These are phyloP conservation scores for Pleurotus tuoliensis DNA, from an alignment of 768 basidiomycete species.

Conservation along the genomic window DNA sequence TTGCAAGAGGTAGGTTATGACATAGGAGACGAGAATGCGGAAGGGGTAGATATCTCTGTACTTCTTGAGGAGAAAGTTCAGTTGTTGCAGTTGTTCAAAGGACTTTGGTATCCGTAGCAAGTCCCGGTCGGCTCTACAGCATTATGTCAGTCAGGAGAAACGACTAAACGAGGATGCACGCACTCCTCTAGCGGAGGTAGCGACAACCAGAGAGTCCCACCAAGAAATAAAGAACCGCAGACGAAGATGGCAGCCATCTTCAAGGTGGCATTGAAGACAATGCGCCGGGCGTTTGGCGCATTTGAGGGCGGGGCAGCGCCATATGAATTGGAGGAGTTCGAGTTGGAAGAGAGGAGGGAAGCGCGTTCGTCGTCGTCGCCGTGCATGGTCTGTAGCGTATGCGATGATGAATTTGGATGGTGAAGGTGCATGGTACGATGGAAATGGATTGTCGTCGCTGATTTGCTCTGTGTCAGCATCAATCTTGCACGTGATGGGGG, in stretches of 20 bases:
- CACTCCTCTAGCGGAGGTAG: slow-evolving; percentile 78
- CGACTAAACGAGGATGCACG: slow-evolving; percentile 24
- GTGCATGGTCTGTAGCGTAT: slow-evolving; percentile 63
- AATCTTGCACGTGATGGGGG: too few species aligned
- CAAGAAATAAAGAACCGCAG: slow-evolving; percentile 64
- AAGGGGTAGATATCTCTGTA: slow-evolving; percentile 86
- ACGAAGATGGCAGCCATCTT: slow-evolving; percentile 82
- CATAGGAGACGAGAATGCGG: slow-evolving; percentile 83
- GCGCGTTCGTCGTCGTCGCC: slow-evolving; percentile 30
- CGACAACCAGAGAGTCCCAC: slow-evolving; percentile 74
- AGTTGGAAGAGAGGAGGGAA: slow-evolving; percentile 34
- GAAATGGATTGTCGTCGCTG: too few species aligned
- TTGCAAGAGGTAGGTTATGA: slow-evolving; percentile 89
- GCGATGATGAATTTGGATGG: slow-evolving; percentile 34
- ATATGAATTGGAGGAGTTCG: slow-evolving; percentile 38
- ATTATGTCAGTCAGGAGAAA: slow-evolving; percentile 7
- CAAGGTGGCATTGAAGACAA: slow-evolving; percentile 76
- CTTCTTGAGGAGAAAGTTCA: slow-evolving; percentile 86
- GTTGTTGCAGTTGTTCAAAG: slow-evolving; percentile 79
- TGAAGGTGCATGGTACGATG: slow-evolving; percentile 1
- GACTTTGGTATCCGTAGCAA: slow-evolving; percentile 81
- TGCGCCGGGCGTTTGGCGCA: slow-evolving; percentile 42
- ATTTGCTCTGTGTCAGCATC: too few species aligned
- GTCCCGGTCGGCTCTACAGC: slow-evolving; percentile 65
- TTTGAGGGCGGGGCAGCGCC: slow-evolving; percentile 43